Evolutionary conservation across 1,139 yeast species (phyloP).

Genomic region (Hyphopichia fennica): DNA sequence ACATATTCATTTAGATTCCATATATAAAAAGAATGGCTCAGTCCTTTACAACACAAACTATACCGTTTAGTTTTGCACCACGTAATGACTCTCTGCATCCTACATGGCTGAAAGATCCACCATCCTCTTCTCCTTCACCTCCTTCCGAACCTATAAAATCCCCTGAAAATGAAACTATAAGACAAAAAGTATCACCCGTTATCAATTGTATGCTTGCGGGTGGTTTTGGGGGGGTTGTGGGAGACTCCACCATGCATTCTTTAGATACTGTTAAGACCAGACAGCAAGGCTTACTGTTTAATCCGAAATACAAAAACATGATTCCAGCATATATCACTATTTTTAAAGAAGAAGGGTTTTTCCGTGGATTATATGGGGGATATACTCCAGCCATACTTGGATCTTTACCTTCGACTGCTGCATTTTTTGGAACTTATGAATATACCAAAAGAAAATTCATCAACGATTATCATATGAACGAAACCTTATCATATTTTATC

Average conservation of each 20-base stretch:
- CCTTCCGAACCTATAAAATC: slow-evolving; percentile 3
- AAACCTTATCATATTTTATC: slow-evolving; percentile 72
- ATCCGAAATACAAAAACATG: slow-evolving; percentile 64
- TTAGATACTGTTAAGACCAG: slow-evolving; percentile 94
- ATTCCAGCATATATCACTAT: slow-evolving; percentile 72
- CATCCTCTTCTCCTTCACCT: neutral
- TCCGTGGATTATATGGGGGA: slow-evolving; percentile 87
- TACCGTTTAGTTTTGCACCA: slow-evolving; percentile 40
- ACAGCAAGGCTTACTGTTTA: slow-evolving; percentile 86
- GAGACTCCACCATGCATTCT: slow-evolving; percentile 93
- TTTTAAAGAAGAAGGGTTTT: slow-evolving; percentile 76
- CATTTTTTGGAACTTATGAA: slow-evolving; percentile 91
- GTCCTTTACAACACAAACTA: slow-evolving; percentile 40
- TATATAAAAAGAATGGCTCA: slow-evolving; percentile 23
- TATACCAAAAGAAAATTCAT: slow-evolving; percentile 70
- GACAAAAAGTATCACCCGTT: slow-evolving; percentile 39
- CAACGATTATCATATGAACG: slow-evolving; percentile 64
- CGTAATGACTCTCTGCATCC: slow-evolving; percentile 17
- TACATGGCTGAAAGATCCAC: neutral
- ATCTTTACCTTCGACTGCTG: slow-evolving; percentile 88
- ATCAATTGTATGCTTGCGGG: slow-evolving; percentile 79
- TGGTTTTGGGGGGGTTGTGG: slow-evolving; percentile 91
- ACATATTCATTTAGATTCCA: neutral
- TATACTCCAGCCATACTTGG: slow-evolving; percentile 90
- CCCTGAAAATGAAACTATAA: neutral